Conservation (phyloP, 148 eudicot species). For the Camellia japonica region DNA sequence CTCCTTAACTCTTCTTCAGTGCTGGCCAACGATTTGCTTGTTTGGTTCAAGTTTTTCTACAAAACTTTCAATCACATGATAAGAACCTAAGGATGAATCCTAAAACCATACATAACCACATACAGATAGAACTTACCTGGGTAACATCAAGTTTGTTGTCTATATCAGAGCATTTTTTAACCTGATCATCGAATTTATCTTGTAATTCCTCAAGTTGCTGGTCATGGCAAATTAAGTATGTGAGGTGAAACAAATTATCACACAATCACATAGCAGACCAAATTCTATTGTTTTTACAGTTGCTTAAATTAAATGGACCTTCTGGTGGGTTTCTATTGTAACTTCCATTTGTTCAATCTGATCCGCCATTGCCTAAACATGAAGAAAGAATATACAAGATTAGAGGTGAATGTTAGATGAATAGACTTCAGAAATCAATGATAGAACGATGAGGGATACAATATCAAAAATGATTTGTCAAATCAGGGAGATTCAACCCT, state of each 20-base stretch:
- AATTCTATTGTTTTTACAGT: neutral
- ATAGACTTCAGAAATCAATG: neutral
- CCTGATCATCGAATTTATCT: constrained; percentile 51
- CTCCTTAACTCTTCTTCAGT: constrained; percentile 44
- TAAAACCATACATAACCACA: neutral
- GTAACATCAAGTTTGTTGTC: constrained; percentile 53
- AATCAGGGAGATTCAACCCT: neutral
- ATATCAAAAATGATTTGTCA: neutral
- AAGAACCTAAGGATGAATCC: neutral
- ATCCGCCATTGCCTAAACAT: constrained; percentile 70
- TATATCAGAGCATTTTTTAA: constrained; percentile 48
- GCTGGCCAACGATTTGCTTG: constrained; percentile 35
- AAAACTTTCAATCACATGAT: constrained; percentile 6
- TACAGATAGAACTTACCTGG: constrained; percentile 28
- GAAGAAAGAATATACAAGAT: neutral
- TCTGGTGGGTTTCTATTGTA: constrained; percentile 61
- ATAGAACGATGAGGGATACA: neutral
- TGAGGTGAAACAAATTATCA: neutral
- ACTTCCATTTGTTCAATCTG: constrained; percentile 79
- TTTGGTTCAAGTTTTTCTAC: constrained; percentile 45
- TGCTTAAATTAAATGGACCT: constrained; percentile 32
- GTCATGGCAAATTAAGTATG: neutral
- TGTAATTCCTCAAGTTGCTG: constrained; percentile 67
- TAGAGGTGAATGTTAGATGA: neutral
- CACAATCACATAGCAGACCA: neutral